Evolutionary conservation across 164 flowering plant species (phyloP), one percentile per base, ranked within the genome.

Genomic region (Hamamelis virginiana): DNA sequence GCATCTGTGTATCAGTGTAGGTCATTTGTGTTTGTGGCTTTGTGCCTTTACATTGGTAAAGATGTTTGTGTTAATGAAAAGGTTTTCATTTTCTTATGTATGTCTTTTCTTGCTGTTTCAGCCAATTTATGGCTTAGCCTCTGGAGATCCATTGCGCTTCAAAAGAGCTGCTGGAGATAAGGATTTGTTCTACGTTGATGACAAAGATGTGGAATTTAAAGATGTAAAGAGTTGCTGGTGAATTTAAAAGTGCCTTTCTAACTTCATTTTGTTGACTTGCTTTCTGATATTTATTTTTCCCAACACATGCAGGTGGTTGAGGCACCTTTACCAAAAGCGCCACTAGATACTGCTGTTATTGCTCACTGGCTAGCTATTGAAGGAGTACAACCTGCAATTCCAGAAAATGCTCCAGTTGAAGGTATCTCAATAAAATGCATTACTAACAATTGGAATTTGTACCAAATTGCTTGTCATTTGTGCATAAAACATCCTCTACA

Each of bases 121-220:
- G 98, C 99, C 96, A 44, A 76, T 91, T 46, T 96, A 90, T 89
- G 99, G 97, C 44, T 90, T 91, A 80, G 84, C 89, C 13, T 85
- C 95, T 13, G 84, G 89, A 16, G 97, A 84, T 82, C 81, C 93
- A 27, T 68, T 88, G 79, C 81, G 85, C 66, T 91, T 93, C 78
- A 93, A 90, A 70, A 84, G 86, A 81, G 99, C 96, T 28, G 88
- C 77, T 60, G 98, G 94, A 18, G 86, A 87, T 57, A 88, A 88
- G 77, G 97, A 89, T 84, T 76, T 96, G 71, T 93, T 85, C 80
- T 96, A 90, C 74, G 77, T 93, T 65, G 92, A 89, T 56, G 98
- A 96, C 82, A 89, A 83, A 76, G 98, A 91, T 75, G 84, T 96
- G 18, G 97, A 96, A 55, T 85, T 96, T 45, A 93, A 89, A 83